Evolutionary conservation across 225 moss, liverwort and hornwort species (phyloP).

Genomic region (Anthoceros angustus): DNA sequence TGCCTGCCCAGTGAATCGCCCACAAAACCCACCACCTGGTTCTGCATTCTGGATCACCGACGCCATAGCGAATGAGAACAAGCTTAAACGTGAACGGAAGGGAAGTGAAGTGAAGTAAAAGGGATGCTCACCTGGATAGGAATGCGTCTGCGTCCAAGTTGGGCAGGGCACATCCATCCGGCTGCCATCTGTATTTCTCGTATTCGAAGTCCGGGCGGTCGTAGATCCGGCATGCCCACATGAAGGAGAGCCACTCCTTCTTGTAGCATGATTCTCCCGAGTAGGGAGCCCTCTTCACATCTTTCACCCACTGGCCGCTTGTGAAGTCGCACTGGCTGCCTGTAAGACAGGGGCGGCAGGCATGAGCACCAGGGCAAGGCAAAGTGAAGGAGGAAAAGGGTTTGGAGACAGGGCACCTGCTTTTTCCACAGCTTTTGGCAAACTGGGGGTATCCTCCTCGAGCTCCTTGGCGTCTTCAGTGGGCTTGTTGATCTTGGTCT

Average conservation of each 20-base stretch:
- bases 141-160: background rate
- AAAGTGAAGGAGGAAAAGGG: no score
- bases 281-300: background rate
- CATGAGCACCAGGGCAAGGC: no score
- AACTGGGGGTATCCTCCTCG: no score
- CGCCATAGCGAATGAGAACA: background rate
- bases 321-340: background rate
- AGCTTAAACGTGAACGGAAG: background rate
- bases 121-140: background rate
- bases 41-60: slow-evolving; percentile 27
- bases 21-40: slow-evolving; percentile 57
- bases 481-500: no score
- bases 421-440: no score
- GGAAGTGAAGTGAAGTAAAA: background rate
- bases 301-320: background rate
- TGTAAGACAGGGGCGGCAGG: background rate
- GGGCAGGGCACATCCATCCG: background rate
- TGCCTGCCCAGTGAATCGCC: slow-evolving; percentile 73
- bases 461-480: no score
- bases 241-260: background rate
- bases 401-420: no score
- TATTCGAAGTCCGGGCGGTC: background rate
- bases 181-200: slow-evolving; percentile 1
- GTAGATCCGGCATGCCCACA: background rate
- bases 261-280: background rate